Evolutionary conservation across 352 stramenopile species (phyloP).

Genomic region (Phytophthora ohioensis): DNA sequence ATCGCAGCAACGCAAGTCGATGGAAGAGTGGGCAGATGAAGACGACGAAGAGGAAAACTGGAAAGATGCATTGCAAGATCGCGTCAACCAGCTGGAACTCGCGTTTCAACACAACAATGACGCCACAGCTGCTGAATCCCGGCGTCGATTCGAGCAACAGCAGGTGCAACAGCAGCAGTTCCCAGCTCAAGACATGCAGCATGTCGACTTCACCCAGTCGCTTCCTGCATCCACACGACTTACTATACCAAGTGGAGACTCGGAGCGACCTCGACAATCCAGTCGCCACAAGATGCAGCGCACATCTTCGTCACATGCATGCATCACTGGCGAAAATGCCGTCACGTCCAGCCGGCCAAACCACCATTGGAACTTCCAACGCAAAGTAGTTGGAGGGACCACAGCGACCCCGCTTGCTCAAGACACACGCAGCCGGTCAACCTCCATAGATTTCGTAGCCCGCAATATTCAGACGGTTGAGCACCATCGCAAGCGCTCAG

Average conservation of each 20-base stretch:
- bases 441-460: constrained; percentile 50
- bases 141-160: constrained; percentile 25
- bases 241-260: neutral
- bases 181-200: constrained; percentile 9
- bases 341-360: constrained; percentile 12
- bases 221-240: constrained; percentile 24
- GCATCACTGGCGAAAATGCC: constrained; percentile 35
- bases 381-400: constrained; percentile 22
- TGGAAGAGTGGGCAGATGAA: constrained; percentile 81
- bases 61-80: constrained; percentile 81
- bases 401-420: constrained; percentile 12
- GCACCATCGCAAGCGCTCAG: constrained; percentile 45
- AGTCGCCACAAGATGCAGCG: constrained; percentile 56
- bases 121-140: constrained; percentile 22
- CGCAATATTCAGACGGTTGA: constrained; percentile 52
- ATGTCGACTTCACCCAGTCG: constrained; percentile 31
- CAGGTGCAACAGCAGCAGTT: constrained; percentile 23
- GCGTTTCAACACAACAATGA: constrained; percentile 57
- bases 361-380: constrained; percentile 35
- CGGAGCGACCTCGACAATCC: constrained; percentile 21
- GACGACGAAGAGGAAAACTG: constrained; percentile 85
- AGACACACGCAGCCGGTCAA: constrained; percentile 39
- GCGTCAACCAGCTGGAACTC: constrained; percentile 80
- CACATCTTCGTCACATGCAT: constrained; percentile 47
- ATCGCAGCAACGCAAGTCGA: constrained; percentile 57